Conservation (phyloP, 768 basidiomycete genomes). For the Amyloporia xantha region DNA sequence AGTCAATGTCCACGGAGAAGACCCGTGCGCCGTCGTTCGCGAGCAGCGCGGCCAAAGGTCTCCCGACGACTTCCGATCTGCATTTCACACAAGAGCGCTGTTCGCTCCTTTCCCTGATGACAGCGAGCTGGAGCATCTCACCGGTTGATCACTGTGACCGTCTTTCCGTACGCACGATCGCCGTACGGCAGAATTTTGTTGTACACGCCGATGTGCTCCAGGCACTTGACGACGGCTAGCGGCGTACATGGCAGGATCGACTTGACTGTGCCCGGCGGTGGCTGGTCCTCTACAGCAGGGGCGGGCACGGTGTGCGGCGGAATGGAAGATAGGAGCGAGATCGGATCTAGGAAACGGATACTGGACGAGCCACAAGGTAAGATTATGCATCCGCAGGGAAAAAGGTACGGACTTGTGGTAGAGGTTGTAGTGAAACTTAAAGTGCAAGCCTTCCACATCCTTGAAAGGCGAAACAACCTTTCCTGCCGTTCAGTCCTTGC, state of each 20-base stretch:
- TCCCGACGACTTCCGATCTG: slow-evolving; percentile 94
- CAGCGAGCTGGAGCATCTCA: slow-evolving; percentile 26
- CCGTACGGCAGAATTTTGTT: slow-evolving; percentile 90
- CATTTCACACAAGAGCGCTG: neutral
- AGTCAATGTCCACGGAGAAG: slow-evolving; percentile 92
- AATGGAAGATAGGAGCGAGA: slow-evolving; percentile 49
- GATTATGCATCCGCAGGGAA: neutral
- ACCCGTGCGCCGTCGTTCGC: slow-evolving; percentile 97
- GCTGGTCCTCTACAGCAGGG: slow-evolving; percentile 43
- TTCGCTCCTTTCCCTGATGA: neutral
- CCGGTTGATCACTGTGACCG: slow-evolving; percentile 93
- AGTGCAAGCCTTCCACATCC: slow-evolving; percentile 96
- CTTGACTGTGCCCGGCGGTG: slow-evolving; percentile 85
- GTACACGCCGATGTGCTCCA: slow-evolving; percentile 90
- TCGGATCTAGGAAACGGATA: slow-evolving; percentile 86
- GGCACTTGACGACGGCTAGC: slow-evolving; percentile 90
- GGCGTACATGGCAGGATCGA: slow-evolving; percentile 98
- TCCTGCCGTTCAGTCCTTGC: slow-evolving; percentile 1
- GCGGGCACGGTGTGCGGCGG: slow-evolving; percentile 25
- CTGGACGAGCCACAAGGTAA: slow-evolving; percentile 33
- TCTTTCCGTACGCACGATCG: slow-evolving; percentile 90
- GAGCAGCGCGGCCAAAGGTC: slow-evolving; percentile 91
- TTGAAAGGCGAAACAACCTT: slow-evolving; percentile 93
- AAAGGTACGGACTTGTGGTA: slow-evolving; percentile 75
- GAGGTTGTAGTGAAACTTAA: slow-evolving; percentile 91